Conservation (phyloP, 139 green algal genomes). For the Limnomonas spitsbergensis region DNA sequence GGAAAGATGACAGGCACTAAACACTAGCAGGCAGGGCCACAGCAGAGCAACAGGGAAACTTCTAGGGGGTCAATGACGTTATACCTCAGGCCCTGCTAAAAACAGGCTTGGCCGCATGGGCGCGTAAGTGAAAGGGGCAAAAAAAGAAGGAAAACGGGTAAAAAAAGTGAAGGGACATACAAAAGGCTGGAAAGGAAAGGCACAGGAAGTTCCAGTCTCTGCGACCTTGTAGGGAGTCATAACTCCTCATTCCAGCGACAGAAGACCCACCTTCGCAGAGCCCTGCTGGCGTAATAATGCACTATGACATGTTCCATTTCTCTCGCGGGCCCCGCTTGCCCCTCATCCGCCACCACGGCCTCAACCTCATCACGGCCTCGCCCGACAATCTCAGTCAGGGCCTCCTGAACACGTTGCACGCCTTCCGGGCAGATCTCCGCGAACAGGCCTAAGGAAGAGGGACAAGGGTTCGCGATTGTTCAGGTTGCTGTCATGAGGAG, state of each 20-base stretch:
- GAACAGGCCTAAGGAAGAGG: conserved; percentile 52
- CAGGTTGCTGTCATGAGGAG: too few species aligned
- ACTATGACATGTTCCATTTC: conserved; percentile 47
- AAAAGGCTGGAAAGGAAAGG: background rate
- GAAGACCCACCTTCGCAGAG: conserved; percentile 34
- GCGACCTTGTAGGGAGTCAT: background rate
- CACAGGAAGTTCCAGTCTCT: background rate
- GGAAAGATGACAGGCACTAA: too few species aligned
- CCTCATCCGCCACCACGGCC: conserved; percentile 5
- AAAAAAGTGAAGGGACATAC: background rate
- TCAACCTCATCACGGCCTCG: conserved; percentile 1
- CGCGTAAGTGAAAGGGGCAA: too few species aligned
- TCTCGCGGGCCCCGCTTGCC: background rate
- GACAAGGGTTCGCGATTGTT: too few species aligned
- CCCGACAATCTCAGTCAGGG: conserved; percentile 42
- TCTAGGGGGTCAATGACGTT: too few species aligned
- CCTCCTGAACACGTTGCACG: conserved; percentile 51
- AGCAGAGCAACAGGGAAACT: too few species aligned
- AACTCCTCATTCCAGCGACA: background rate
- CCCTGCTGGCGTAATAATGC: conserved; percentile 56
- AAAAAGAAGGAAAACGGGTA: too few species aligned
- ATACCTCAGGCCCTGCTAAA: too few species aligned
- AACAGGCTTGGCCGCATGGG: too few species aligned
- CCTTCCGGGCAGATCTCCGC: conserved; percentile 29
- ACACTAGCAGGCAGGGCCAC: too few species aligned